phyloP scores from a whole-genome alignment of 257 asterid species.

The Echium plantagineum region DNA sequence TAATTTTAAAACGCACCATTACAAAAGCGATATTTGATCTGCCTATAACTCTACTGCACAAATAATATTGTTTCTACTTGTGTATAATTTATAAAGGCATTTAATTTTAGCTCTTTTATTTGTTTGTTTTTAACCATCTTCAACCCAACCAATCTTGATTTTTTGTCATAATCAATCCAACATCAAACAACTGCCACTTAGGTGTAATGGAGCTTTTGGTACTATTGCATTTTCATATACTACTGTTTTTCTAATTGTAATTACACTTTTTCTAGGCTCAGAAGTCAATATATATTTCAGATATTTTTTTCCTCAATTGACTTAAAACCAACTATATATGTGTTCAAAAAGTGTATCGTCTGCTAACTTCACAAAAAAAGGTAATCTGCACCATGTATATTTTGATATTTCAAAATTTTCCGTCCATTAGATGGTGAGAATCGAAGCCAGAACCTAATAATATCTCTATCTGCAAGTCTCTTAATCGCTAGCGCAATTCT shows the following conservation, averaged over 20 bases:
- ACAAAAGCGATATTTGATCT: not conserved
- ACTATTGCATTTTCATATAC: conserved; percentile 2
- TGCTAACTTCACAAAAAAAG: conserved; percentile 14
- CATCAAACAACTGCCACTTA: conserved; percentile 8
- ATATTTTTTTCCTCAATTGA: conserved; percentile 5
- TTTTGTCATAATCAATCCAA: not conserved
- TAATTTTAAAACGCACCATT: too few species aligned
- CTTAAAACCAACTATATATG: conserved; percentile 20
- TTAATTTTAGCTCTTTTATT: not conserved
- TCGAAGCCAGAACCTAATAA: too few species aligned
- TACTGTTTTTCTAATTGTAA: not conserved
- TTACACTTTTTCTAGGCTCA: conserved; percentile 18
- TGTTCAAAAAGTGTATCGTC: conserved; percentile 16
- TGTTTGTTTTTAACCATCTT: not conserved
- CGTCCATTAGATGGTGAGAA: too few species aligned
- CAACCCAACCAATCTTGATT: not conserved
- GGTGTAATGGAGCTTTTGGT: not conserved
- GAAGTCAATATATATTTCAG: not conserved
- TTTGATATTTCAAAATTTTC: too few species aligned
- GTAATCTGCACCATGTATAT: not conserved
- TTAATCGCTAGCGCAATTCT: too few species aligned
- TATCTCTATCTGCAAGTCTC: too few species aligned
- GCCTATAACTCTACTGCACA: too few species aligned
- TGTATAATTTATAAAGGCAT: not conserved
- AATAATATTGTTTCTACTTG: not conserved